Evolutionary conservation across 306 rosid species (phyloP).

Genomic region (Lotus japonicus): DNA sequence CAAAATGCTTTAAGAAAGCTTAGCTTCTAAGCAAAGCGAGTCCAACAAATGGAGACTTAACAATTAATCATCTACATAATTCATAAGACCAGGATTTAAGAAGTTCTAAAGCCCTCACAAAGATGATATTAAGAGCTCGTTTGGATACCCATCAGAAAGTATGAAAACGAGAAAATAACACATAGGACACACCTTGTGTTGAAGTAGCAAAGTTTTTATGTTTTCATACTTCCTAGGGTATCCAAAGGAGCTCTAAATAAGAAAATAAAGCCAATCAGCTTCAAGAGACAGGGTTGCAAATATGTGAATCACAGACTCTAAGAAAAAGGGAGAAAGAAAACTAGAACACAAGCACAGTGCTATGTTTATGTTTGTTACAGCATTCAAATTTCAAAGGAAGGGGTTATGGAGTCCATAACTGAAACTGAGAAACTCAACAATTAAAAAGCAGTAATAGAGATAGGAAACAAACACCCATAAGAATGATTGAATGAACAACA

Average conservation of each 20-base stretch:
- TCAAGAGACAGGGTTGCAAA: background rate
- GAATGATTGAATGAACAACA: background rate
- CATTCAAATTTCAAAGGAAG: background rate
- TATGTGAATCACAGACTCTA: background rate
- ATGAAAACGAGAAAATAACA: no score
- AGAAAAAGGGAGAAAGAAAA: background rate
- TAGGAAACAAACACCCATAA: background rate
- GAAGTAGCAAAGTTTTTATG: no score
- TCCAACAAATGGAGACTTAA: background rate
- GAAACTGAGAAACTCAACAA: background rate
- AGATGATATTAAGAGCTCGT: background rate
- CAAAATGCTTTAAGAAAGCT: background rate
- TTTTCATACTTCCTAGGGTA: no score
- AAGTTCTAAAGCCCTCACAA: background rate
- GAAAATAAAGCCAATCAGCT: background rate
- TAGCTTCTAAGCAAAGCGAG: background rate
- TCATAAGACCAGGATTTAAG: background rate
- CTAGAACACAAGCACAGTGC: background rate
- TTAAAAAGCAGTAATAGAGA: background rate
- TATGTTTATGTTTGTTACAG: background rate
- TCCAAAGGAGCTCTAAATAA: background rate
- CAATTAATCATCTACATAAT: background rate
- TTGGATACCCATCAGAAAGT: no score
- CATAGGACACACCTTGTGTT: no score
- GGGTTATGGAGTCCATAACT: background rate